These are phyloP conservation scores for Haplographium delicatum DNA, from an alignment of 495 filamentous ascomycete genomes.

Conservation along the genomic window DNA sequence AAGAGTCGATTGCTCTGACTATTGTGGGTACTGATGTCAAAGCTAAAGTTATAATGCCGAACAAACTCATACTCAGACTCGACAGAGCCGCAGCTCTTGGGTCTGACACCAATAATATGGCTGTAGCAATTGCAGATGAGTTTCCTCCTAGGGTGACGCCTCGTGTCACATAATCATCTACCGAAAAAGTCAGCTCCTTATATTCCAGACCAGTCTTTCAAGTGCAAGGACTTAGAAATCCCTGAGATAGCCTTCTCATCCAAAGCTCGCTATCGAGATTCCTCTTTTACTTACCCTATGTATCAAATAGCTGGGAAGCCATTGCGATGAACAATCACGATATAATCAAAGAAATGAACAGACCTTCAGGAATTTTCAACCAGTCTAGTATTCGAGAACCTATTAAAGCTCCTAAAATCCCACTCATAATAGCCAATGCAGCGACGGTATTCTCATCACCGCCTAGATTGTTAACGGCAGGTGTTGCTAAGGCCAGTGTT, in stretches of 20 bases:
- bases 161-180: conserved; percentile 51
- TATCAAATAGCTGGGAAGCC: too few relatives aligned
- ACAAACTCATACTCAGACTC: conserved; percentile 48
- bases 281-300: too few relatives aligned
- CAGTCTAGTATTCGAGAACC: conserved; percentile 35
- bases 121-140: conserved; percentile 47
- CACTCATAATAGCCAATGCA: conserved; percentile 47
- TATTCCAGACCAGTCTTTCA: not conserved
- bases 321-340: too few relatives aligned
- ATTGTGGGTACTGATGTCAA: conserved; percentile 44
- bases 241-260: not conserved
- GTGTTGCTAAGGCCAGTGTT: conserved; percentile 47
- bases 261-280: too few relatives aligned
- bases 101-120: conserved; percentile 44
- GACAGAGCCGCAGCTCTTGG: conserved; percentile 49
- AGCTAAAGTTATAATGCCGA: conserved; percentile 47
- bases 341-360: conserved; percentile 5
- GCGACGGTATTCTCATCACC: conserved; percentile 46
- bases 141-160: conserved; percentile 51
- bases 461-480: conserved; percentile 43
- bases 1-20: conserved; percentile 30
- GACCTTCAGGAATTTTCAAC: conserved; percentile 44
- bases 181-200: conserved; percentile 15
- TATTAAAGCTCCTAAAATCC: conserved; percentile 46
- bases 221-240: too few relatives aligned